Evolutionary conservation across 2,329 filamentous ascomycete genomes (phyloP), one percentile per base, ranked within the genome.

Genomic region (Colletotrichum sp.): DNA sequence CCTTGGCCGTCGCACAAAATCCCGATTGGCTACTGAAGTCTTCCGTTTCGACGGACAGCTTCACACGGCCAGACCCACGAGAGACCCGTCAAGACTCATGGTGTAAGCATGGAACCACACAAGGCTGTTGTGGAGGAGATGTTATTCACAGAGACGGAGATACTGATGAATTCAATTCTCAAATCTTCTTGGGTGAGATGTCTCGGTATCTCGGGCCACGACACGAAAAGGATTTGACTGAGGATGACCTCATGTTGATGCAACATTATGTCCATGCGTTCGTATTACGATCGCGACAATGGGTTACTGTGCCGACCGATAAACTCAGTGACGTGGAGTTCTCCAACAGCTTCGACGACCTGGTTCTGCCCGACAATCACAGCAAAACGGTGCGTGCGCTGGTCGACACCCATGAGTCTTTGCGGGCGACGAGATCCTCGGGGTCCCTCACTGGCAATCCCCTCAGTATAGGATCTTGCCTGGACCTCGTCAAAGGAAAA

Each of bases 401-500:
- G 8, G 77, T 79, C 18, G 39, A 77, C 48, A 78, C 72, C 6
- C 78, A 79, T 21, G 77, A 78, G n/a, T 30, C 36, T 4, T 14
- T 36, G 7, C 24, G 64, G 7, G 36, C 10, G 3, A 12, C 64
- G 1, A 8, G 18, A 2, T 67, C 39, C 7, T 24, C 52, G 13
- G 26, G 9, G 52, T 52, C 64, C 3, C 14, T 3, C 26, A 16
- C 9, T 24, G 24, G 14, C 4, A n/a, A 67, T n/a, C 3, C 26
- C 13, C 52, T 7, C 6, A 67, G 39, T 4, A 52, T 67, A 16
- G 64, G 64, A 8, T 52, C 64, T 14, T 13, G 57, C 6, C 34
- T 78, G 7, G 73, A 76, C 14, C 18, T 78, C 7, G 68, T 78
- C 39, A 74, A 75, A 28, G 76, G 75, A 7, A 78, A 78, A 28